phyloP scores from a whole-genome alignment of 441 rosid genomes.

The Gossypium davidsonii region DNA sequence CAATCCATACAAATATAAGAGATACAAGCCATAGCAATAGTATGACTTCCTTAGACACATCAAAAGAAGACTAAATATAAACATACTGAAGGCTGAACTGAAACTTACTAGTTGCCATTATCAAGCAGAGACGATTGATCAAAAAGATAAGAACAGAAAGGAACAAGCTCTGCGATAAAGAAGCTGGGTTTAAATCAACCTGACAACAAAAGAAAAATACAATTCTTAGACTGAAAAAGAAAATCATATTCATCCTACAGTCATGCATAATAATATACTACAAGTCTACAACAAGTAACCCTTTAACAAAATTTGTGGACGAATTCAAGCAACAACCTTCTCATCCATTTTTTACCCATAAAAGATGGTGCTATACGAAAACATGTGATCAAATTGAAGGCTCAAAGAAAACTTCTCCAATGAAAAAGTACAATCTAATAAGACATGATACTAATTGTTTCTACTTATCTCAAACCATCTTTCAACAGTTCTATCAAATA shows the following conservation, averaged over 20 bases:
- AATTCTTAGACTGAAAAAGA: not conserved
- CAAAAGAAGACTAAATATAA: not conserved
- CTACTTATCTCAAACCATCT: not conserved
- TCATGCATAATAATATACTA: not conserved
- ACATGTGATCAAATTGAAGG: not conserved
- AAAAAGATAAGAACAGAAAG: not conserved
- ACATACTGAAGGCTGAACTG: not conserved
- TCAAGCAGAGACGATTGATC: not conserved
- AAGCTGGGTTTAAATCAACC: not conserved
- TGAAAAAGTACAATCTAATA: not conserved
- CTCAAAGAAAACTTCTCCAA: not conserved
- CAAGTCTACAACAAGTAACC: not conserved
- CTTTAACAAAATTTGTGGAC: not conserved
- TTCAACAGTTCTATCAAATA: not conserved
- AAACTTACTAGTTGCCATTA: constrained; percentile 8
- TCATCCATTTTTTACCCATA: not conserved
- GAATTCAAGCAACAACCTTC: not conserved
- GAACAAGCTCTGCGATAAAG: not conserved
- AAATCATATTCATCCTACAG: not conserved
- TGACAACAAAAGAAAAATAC: not conserved
- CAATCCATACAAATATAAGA: not conserved
- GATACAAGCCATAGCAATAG: not conserved
- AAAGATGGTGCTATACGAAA: not conserved
- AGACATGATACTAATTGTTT: not conserved
- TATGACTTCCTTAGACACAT: not conserved